Base-by-base conservation (phyloP, 1,139 yeast genomes). In the Yamadazyma diddensiae region DNA sequence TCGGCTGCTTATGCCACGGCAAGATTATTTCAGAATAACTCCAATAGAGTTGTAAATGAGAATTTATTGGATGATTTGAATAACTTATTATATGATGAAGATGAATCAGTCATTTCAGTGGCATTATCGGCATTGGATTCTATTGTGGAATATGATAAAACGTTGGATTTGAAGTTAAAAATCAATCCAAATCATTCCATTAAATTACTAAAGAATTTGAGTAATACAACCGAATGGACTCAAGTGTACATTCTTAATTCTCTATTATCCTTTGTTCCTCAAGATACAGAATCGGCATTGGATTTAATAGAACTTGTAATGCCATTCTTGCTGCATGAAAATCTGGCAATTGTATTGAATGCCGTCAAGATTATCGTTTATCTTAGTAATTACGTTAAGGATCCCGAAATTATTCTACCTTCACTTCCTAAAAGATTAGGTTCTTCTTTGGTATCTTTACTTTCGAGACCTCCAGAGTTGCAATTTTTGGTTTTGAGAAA, bases 401-500 rank as follows among this genome's bases (percentile, higher is more conserved):
- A 55, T 33, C 66, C 72, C 1, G 67, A 64, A 26, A 55, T 68
- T 23, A 64, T 67, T 9, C 41, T 67, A 12, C 83, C 85, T 1
- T 52, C 67, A 3, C 54, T 82, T 21, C 73, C 83, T 3, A 70
- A 71, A 39, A 65, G 85, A 39, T 60, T 88, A 30, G 87, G 95
- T 0, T 73, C 80, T 4, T 82, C 95, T 0, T 63, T 90, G 34
- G 74, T 82, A 1, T 75, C 90, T 6, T 58, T 88, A 28, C 63
- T 90, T 37, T 70, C 87, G 2, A 85, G 85, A 45, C 90, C 94
- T 0, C 65, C 92, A 0, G 97, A 90, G 54, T 70, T 86, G 24
- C 95, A 88, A 55, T 90, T 88, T 52, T 65, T 88, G 32, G 85
- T 84, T 0, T 64, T 90, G 39, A 64, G 97, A 50, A 90, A 90